Conservation (phyloP, 2,329 filamentous ascomycete species). For the Phialocephala sp. region DNA sequence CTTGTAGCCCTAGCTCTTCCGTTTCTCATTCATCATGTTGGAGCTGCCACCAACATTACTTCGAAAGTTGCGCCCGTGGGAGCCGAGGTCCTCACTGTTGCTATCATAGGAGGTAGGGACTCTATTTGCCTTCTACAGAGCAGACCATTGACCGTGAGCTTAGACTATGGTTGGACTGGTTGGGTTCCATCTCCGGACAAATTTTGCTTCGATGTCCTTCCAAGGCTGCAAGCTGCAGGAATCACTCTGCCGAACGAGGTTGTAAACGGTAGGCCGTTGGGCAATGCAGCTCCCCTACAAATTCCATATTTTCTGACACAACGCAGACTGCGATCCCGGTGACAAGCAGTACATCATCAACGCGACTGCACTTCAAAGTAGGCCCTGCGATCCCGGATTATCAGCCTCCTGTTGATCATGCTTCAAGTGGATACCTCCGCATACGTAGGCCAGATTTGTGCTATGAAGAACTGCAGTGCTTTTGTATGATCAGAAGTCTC, state of each 20-base stretch:
- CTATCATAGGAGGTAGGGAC: neutral
- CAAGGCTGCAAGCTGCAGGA: slow-evolving; percentile 23
- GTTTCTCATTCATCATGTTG: neutral
- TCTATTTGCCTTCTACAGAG: neutral
- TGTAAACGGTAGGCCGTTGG: slow-evolving; percentile 22
- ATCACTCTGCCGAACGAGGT: slow-evolving; percentile 33
- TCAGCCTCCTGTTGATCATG: neutral
- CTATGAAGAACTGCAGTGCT: slow-evolving; percentile 36
- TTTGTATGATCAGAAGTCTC: slow-evolving; percentile 18
- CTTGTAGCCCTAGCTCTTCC: neutral
- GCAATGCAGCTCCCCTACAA: neutral
- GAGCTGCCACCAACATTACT: neutral
- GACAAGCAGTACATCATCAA: slow-evolving; percentile 33
- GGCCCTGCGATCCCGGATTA: neutral
- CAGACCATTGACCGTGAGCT: neutral
- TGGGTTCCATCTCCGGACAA: slow-evolving; percentile 35
- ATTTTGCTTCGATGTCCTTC: slow-evolving; percentile 35
- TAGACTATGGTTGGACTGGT: slow-evolving; percentile 39
- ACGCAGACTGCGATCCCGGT: slow-evolving; percentile 35
- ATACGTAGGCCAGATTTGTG: slow-evolving; percentile 37
- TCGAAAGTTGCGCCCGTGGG: neutral
- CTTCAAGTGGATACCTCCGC: slow-evolving; percentile 31
- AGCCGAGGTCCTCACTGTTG: neutral
- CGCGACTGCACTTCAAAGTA: slow-evolving; percentile 36
- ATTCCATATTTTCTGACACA: neutral